A percentile compares a stretch with the other conserved stretches of the same genome.
Evolutionary conservation across 2,329 filamentous ascomycete species (phyloP).

Genomic region (Pseudomassariella vexata): DNA sequence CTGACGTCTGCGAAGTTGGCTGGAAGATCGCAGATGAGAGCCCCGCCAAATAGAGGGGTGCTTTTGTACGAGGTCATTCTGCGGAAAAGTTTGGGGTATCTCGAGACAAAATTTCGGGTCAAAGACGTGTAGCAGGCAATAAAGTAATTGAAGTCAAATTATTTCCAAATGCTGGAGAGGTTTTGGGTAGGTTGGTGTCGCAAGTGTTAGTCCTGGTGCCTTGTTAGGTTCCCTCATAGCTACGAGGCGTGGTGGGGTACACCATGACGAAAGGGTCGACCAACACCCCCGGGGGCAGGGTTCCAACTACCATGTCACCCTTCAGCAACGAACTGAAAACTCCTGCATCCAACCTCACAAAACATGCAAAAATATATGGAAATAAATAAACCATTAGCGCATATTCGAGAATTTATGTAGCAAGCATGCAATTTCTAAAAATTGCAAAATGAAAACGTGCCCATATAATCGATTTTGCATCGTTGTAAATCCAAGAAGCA

Average conservation of each 20-base stretch:
- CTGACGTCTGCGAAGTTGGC: constrained; percentile 66
- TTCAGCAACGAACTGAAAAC: not conserved
- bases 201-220: not conserved
- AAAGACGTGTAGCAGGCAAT: not conserved
- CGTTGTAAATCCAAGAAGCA: not conserved
- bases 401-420: not conserved
- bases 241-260: not conserved
- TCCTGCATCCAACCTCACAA: not conserved
- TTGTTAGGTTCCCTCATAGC: not conserved
- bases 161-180: not conserved
- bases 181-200: not conserved
- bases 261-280: too few relatives aligned
- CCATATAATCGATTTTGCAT: not conserved
- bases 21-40: constrained; percentile 64
- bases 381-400: too few relatives aligned
- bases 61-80: constrained; percentile 36
- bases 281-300: too few relatives aligned
- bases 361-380: too few relatives aligned
- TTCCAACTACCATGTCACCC: too few relatives aligned
- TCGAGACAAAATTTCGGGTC: not conserved
- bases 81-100: not conserved
- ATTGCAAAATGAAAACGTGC: not conserved
- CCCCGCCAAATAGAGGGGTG: constrained; percentile 66
- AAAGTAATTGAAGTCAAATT: not conserved
- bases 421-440: not conserved